Evolutionary conservation across 805 yeast species (phyloP).

Genomic region (Komagataella populi): DNA sequence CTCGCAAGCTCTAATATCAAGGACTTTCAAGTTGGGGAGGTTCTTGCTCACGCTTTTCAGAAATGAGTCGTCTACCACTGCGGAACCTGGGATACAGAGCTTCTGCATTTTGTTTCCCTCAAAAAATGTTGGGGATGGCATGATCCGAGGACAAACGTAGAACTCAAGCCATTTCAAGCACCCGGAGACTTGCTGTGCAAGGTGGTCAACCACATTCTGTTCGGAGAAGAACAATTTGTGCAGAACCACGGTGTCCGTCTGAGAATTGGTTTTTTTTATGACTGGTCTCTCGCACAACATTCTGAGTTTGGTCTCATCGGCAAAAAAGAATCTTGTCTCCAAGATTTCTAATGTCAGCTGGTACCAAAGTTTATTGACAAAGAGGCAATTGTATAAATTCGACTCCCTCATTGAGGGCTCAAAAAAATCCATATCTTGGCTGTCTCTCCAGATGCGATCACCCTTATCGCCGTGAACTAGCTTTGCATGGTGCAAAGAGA

Average conservation of each 20-base stretch:
- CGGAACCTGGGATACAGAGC: conserved; percentile 61
- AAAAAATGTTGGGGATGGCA: conserved; percentile 40
- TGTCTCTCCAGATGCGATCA: conserved; percentile 1
- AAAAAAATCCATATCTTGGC: conserved; percentile 1
- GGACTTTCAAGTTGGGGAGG: conserved; percentile 44
- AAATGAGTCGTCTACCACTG: conserved; percentile 44
- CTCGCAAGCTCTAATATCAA: conserved; percentile 82
- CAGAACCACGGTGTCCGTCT: conserved; percentile 35
- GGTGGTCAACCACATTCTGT: conserved; percentile 38
- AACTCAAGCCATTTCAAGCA: conserved; percentile 59
- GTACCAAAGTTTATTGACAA: conserved; percentile 60
- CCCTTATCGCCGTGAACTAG: conserved; percentile 43
- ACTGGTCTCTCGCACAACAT: conserved; percentile 8
- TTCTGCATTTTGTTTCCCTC: conserved; percentile 25
- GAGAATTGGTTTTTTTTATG: conserved; percentile 5
- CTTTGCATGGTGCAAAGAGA: conserved; percentile 55
- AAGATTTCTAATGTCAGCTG: conserved; percentile 39
- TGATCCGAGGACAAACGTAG: conserved; percentile 65
- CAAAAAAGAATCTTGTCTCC: conserved; percentile 41
- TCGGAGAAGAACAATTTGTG: conserved; percentile 47
- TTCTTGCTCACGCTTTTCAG: conserved; percentile 34
- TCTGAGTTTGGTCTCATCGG: conserved; percentile 24
- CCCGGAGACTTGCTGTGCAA: conserved; percentile 28
- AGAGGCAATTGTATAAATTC: conserved; percentile 40
- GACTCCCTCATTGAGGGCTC: conserved; percentile 11